A percentile compares a stretch with the other conserved stretches of the same genome.
These are phyloP conservation scores for Penicillium canariense DNA, from an alignment of 495 filamentous ascomycete genomes.

Conservation along the genomic window DNA sequence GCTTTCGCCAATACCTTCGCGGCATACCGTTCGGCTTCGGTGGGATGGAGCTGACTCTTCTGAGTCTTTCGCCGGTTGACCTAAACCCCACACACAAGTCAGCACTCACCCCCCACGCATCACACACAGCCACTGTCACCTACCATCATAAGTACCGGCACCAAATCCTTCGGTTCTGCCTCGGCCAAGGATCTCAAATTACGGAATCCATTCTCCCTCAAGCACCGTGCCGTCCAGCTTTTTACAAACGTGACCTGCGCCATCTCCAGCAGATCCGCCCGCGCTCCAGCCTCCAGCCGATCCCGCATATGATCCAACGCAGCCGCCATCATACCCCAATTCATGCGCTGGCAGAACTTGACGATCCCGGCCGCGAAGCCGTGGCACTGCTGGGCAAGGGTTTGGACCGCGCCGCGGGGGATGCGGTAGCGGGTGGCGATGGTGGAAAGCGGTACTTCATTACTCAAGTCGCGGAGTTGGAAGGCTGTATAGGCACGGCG, in stretches of 20 bases:
- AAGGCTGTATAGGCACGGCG: constrained; percentile 77
- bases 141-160: constrained; percentile 69
- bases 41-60: constrained; percentile 54
- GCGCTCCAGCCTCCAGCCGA: constrained; percentile 70
- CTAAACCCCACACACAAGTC: constrained; percentile 7
- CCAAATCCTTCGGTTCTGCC: constrained; percentile 62
- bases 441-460: constrained; percentile 68
- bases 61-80: constrained; percentile 53
- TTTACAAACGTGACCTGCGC: constrained; percentile 76
- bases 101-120: neutral
- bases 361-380: constrained; percentile 78
- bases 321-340: constrained; percentile 71
- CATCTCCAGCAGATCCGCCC: constrained; percentile 69
- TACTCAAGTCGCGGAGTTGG: constrained; percentile 78
- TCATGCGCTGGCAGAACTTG: constrained; percentile 73
- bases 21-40: constrained; percentile 60
- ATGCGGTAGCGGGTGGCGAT: constrained; percentile 70
- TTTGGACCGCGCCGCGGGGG: constrained; percentile 69
- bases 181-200: constrained; percentile 66
- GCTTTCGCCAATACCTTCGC: constrained; percentile 66
- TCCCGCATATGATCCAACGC: constrained; percentile 76
- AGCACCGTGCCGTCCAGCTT: constrained; percentile 70
- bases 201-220: constrained; percentile 75
- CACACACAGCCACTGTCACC: neutral
- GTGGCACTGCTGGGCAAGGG: constrained; percentile 69